Conservation (phyloP, 1,139 yeast species). For the Debaryomyces udenii region DNA sequence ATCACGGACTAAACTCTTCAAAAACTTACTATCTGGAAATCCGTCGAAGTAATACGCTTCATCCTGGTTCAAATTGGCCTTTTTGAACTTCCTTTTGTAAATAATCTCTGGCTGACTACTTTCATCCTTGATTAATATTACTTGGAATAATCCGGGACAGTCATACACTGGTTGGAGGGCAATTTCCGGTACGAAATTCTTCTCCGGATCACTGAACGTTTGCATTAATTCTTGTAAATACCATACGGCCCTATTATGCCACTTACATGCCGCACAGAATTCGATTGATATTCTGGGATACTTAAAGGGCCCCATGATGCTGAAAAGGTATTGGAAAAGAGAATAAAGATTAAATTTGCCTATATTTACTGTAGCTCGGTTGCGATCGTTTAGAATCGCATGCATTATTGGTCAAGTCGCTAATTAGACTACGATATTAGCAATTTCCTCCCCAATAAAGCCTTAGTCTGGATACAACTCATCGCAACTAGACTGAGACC, state of each 20-base stretch:
- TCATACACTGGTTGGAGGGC: conserved; percentile 43
- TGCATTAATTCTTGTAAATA: conserved; percentile 47
- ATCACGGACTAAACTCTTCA: conserved; percentile 40
- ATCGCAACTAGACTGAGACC: no score
- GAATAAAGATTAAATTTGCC: background rate
- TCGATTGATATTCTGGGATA: conserved; percentile 41
- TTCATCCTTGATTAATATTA: conserved; percentile 20
- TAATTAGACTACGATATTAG: no score
- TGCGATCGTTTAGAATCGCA: no score
- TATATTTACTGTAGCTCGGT: no score
- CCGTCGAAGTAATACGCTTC: conserved; percentile 44
- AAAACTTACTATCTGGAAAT: conserved; percentile 48
- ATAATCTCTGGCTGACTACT: conserved; percentile 23
- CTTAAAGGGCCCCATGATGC: conserved; percentile 9
- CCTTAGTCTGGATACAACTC: no score
- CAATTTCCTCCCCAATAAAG: no score
- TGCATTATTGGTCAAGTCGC: no score
- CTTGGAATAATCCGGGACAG: conserved; percentile 43
- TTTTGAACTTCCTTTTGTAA: conserved; percentile 44
- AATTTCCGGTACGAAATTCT: conserved; percentile 32
- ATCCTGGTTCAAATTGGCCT: conserved; percentile 28
- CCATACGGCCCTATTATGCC: conserved; percentile 55
- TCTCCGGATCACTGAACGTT: conserved; percentile 40
- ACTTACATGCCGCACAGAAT: conserved; percentile 49
- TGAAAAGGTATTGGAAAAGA: background rate